phyloP scores from a whole-genome alignment of 257 asterid genomes.

The Mentha longifolia region DNA sequence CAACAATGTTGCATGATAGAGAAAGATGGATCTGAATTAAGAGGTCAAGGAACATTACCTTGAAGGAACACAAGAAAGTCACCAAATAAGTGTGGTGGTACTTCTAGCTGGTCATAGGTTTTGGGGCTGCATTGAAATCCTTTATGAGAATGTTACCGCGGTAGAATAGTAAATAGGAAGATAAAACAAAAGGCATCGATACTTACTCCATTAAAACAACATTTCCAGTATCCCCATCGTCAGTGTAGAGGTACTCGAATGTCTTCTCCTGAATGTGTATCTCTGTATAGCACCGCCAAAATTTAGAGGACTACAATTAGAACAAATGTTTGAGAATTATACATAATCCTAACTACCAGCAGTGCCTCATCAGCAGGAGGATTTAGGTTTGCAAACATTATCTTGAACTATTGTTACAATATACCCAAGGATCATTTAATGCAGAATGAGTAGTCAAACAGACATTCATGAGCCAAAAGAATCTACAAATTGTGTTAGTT shows the following conservation, averaged over 20 bases:
- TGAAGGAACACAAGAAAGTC: slow-evolving; percentile 81
- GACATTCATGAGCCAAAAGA: slow-evolving; percentile 19
- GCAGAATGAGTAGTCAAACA: slow-evolving; percentile 16
- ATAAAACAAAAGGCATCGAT: slow-evolving; percentile 24
- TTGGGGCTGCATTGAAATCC: slow-evolving; percentile 55
- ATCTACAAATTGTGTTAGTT: slow-evolving; percentile 10
- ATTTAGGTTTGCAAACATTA: slow-evolving; percentile 11
- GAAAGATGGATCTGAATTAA: slow-evolving; percentile 13
- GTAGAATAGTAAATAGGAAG: slow-evolving; percentile 24
- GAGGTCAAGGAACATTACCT: slow-evolving; percentile 53
- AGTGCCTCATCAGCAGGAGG: slow-evolving; percentile 22
- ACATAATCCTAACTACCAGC: slow-evolving; percentile 11
- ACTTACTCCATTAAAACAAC: slow-evolving; percentile 94
- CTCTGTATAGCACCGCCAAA: slow-evolving; percentile 55
- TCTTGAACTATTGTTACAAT: slow-evolving; percentile 25
- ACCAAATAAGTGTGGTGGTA: slow-evolving; percentile 86
- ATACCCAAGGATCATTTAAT: slow-evolving; percentile 5
- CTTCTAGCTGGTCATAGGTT: slow-evolving; percentile 75
- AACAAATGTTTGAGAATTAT: not conserved
- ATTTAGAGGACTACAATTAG: slow-evolving; percentile 26
- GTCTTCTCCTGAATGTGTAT: slow-evolving; percentile 73
- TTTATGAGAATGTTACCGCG: slow-evolving; percentile 20
- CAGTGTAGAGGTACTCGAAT: slow-evolving; percentile 76
- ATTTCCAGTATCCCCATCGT: slow-evolving; percentile 72
- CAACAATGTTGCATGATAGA: slow-evolving; percentile 3